Percentiles rank a stretch among this genome's conserved stretches.
phyloP scores from a whole-genome alignment of 1,284 basidiomycete genomes.

The Athelia psychrophila region DNA sequence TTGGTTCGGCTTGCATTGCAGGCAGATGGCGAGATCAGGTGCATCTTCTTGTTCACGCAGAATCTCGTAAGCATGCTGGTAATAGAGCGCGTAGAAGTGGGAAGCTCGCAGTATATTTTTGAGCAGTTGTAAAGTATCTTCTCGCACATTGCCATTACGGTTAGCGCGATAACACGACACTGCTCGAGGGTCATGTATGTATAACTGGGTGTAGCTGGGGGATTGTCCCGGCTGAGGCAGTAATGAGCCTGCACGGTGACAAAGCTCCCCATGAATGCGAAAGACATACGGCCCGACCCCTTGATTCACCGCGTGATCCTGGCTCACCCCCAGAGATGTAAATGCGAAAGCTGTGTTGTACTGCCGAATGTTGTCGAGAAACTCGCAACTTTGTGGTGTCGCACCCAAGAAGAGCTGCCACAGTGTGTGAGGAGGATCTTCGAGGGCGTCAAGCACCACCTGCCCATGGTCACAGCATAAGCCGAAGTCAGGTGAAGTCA shows the following conservation, averaged over 20 bases:
- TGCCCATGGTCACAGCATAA: slow-evolving; percentile 18
- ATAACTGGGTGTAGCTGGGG: slow-evolving; percentile 3
- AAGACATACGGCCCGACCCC: slow-evolving; percentile 21
- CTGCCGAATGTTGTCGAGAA: slow-evolving; percentile 23
- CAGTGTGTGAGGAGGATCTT: slow-evolving; percentile 13
- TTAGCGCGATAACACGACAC: background rate
- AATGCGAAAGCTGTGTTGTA: slow-evolving; percentile 29
- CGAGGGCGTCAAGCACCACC: slow-evolving; percentile 13
- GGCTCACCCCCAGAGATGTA: slow-evolving; percentile 21
- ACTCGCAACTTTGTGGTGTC: slow-evolving; percentile 13
- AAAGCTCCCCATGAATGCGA: slow-evolving; percentile 14
- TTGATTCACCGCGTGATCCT: slow-evolving; percentile 9
- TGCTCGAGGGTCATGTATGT: background rate
- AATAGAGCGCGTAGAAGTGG: slow-evolving; percentile 14
- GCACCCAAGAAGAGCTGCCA: slow-evolving; percentile 11
- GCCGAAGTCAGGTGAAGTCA: slow-evolving; percentile 14
- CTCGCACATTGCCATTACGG: background rate
- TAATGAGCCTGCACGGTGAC: slow-evolving; percentile 17
- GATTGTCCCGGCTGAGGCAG: slow-evolving; percentile 8
- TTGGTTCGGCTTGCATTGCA: slow-evolving; percentile 4
- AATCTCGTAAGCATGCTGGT: slow-evolving; percentile 13
- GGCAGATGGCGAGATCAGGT: background rate
- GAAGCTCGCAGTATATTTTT: slow-evolving; percentile 10
- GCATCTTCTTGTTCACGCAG: background rate
- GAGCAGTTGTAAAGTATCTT: background rate